phyloP scores from a whole-genome alignment of 805 yeast species.

The Hanseniaspora valbyensis region DNA sequence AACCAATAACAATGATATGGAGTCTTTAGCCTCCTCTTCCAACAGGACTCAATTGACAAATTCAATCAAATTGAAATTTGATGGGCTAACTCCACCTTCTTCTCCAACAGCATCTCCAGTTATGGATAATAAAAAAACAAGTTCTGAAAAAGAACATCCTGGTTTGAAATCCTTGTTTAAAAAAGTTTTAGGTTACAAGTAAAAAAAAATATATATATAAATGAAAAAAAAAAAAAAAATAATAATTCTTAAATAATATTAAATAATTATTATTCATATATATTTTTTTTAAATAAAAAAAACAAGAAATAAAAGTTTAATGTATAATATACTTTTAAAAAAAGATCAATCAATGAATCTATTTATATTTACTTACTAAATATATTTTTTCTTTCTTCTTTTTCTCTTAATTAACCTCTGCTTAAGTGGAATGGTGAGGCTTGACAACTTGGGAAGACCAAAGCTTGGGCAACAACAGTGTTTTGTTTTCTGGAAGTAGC shows the following conservation, averaged over 20 bases:
- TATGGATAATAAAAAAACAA: not conserved
- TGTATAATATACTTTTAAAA: not conserved
- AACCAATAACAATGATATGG: slow-evolving; percentile 6
- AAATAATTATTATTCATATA: too few species aligned
- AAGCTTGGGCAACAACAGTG: slow-evolving; percentile 58
- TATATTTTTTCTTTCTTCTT: too few species aligned
- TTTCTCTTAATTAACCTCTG: slow-evolving; percentile 34
- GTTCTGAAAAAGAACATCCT: not conserved
- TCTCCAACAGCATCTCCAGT: not conserved
- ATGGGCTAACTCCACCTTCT: not conserved
- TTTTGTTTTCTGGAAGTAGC: slow-evolving; percentile 46
- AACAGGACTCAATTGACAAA: not conserved
- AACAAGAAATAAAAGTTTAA: not conserved
- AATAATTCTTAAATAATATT: too few species aligned
- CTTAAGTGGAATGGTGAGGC: slow-evolving; percentile 62
- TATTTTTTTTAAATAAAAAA: not conserved
- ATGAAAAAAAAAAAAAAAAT: too few species aligned
- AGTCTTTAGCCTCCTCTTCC: slow-evolving; percentile 1
- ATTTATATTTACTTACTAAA: not conserved
- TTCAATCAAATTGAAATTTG: not conserved
- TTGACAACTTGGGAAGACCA: slow-evolving; percentile 78
- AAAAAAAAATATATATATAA: too few species aligned
- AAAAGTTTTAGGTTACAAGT: slow-evolving; percentile 11
- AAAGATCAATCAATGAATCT: not conserved
- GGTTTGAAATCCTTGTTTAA: not conserved